Evolutionary conservation across 441 rosid genomes (phyloP).

Genomic region (Arabidopsis hybrid): DNA sequence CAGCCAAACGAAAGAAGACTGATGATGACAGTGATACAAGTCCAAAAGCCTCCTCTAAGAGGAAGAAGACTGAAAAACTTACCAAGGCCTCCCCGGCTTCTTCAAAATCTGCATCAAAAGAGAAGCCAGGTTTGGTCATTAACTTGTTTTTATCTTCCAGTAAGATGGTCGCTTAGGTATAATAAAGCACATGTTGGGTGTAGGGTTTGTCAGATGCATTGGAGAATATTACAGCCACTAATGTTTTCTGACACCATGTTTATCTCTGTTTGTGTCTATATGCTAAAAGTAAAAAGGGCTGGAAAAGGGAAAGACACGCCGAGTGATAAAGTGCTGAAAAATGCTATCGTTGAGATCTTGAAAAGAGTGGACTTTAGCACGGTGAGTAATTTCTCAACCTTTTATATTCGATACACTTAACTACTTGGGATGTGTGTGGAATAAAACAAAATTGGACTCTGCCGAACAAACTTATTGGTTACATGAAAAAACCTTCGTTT

Average conservation of each 20-base stretch:
- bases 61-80: slow-evolving; percentile 57
- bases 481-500: slow-evolving; percentile 1
- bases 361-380: slow-evolving; percentile 92
- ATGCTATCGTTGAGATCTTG: slow-evolving; percentile 78
- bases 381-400: slow-evolving; percentile 54
- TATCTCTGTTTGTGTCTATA: slow-evolving; percentile 24
- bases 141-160: slow-evolving; percentile 14
- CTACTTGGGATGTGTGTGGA: slow-evolving; percentile 10
- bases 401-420: background rate
- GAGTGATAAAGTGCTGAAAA: slow-evolving; percentile 65
- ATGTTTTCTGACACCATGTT: slow-evolving; percentile 35
- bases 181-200: slow-evolving; percentile 1
- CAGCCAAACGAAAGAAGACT: slow-evolving; percentile 54
- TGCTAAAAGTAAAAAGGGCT: slow-evolving; percentile 54
- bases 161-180: slow-evolving; percentile 6
- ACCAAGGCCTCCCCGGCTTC: slow-evolving; percentile 58
- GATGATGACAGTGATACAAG: slow-evolving; percentile 66
- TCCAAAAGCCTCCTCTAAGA: slow-evolving; percentile 70
- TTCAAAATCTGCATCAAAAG: slow-evolving; percentile 66
- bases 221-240: slow-evolving; percentile 13
- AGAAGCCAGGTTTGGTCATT: slow-evolving; percentile 58
- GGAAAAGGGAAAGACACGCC: slow-evolving; percentile 77
- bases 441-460: background rate
- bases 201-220: slow-evolving; percentile 17
- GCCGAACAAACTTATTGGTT: background rate